These are phyloP conservation scores for Rhizomucor pusillus DNA, from an alignment of 371 early-diverging fungal species.

Conservation along the genomic window DNA sequence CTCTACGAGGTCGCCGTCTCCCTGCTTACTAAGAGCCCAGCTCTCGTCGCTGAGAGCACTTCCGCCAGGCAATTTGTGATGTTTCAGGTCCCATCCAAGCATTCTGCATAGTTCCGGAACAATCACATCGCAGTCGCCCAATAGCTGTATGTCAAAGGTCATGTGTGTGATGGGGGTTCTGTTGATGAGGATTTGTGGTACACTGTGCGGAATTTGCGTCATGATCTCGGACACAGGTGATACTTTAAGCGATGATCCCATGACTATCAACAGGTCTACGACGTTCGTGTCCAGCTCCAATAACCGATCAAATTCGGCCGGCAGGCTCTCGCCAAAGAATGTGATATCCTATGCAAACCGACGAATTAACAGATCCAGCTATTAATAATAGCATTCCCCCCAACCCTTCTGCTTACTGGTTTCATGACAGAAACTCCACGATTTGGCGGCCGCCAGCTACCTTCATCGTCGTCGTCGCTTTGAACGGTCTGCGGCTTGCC, in stretches of 20 bases:
- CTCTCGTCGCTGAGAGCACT: slow-evolving; percentile 41
- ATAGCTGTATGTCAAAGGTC: slow-evolving; percentile 86
- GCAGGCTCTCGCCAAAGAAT: slow-evolving; percentile 93
- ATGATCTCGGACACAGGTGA: slow-evolving; percentile 92
- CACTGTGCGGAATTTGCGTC: slow-evolving; percentile 73
- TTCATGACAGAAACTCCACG: slow-evolving; percentile 45
- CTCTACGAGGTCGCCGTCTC: slow-evolving; percentile 12
- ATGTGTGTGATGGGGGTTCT: slow-evolving; percentile 79
- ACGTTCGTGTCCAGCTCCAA: slow-evolving; percentile 69
- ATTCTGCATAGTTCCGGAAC: slow-evolving; percentile 74
- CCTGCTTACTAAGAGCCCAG: slow-evolving; percentile 12
- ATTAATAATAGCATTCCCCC: not conserved
- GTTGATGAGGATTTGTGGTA: slow-evolving; percentile 93
- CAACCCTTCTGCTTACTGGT: slow-evolving; percentile 27
- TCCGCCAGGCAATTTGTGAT: slow-evolving; percentile 54
- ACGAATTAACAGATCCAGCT: not conserved
- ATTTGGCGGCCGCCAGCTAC: slow-evolving; percentile 15
- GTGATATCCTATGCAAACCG: slow-evolving; percentile 75
- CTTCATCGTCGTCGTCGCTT: slow-evolving; percentile 21
- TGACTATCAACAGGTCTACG: slow-evolving; percentile 88
- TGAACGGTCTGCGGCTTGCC: not conserved
- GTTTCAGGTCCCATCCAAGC: slow-evolving; percentile 72
- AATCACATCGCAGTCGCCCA: slow-evolving; percentile 87
- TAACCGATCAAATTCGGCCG: slow-evolving; percentile 70
- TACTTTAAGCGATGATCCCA: slow-evolving; percentile 95